These are phyloP conservation scores for Gautieria morchelliformis DNA, from an alignment of 768 basidiomycete genomes.

Conservation along the genomic window DNA sequence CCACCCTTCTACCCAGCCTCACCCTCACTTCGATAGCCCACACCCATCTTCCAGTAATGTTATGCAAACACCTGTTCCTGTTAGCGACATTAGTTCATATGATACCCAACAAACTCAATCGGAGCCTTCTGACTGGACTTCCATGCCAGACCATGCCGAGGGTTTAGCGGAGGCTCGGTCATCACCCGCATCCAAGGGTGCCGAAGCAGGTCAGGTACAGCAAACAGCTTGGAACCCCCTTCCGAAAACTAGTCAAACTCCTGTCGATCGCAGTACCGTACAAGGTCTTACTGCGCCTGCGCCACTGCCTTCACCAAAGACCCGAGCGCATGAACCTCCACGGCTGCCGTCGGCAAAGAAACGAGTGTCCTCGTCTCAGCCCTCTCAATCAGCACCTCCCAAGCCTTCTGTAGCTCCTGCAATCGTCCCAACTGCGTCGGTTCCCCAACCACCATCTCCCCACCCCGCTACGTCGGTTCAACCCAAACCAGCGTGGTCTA, in stretches of 20 bases:
- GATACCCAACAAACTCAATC: constrained; percentile 4
- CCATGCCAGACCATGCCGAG: not conserved
- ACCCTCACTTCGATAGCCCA: constrained; percentile 30
- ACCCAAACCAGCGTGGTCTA: constrained; percentile 53
- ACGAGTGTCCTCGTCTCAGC: not conserved
- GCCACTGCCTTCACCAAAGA: constrained; percentile 13
- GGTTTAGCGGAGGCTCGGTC: not conserved
- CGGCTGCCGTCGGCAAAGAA: constrained; percentile 10
- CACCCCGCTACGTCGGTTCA: constrained; percentile 17
- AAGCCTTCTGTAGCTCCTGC: constrained; percentile 9
- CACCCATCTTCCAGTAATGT: constrained; percentile 32
- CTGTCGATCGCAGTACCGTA: not conserved
- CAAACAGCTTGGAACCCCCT: constrained; percentile 13
- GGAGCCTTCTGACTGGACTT: constrained; percentile 46
- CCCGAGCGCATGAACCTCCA: constrained; percentile 17
- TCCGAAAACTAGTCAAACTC: constrained; percentile 11
- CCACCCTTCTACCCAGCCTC: constrained; percentile 14
- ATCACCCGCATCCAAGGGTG: not conserved
- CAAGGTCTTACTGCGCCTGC: constrained; percentile 11
- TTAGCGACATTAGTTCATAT: not conserved
- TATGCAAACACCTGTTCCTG: not conserved
- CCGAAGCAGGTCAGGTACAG: constrained; percentile 4
- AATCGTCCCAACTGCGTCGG: constrained; percentile 9
- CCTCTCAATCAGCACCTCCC: constrained; percentile 13
- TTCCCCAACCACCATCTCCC: constrained; percentile 18